phyloP scores from a whole-genome alignment of 2,329 filamentous ascomycete species.

The Diplodia intermedia region DNA sequence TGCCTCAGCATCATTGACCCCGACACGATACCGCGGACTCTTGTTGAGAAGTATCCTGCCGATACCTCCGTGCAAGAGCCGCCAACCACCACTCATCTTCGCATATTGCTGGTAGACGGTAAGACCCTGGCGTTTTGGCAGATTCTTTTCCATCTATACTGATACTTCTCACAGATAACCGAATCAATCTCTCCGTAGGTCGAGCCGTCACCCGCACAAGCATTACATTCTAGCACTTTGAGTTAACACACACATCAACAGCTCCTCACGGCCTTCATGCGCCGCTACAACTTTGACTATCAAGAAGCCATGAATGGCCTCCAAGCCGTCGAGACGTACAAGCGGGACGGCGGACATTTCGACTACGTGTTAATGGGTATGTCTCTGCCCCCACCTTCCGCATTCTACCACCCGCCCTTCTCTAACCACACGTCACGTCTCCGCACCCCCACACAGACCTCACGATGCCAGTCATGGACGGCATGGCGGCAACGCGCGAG shows the following conservation, averaged over 20 bases:
- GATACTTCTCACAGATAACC: slow-evolving; percentile 15
- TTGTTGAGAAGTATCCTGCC: background rate
- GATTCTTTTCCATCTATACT: background rate
- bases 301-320: slow-evolving; percentile 45
- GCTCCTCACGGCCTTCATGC: slow-evolving; percentile 45
- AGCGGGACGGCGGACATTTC: slow-evolving; percentile 35
- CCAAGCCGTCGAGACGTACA: slow-evolving; percentile 42
- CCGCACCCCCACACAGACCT: slow-evolving; percentile 37
- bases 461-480: slow-evolving; percentile 49
- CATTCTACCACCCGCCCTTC: background rate
- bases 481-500: slow-evolving; percentile 44
- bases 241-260: slow-evolving; percentile 27
- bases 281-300: slow-evolving; percentile 39
- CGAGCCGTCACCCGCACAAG: background rate
- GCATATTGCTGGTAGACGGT: slow-evolving; percentile 25
- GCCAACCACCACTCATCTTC: slow-evolving; percentile 1
- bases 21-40: slow-evolving; percentile 5
- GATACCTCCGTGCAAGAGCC: background rate
- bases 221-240: background rate
- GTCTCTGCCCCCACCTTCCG: background rate
- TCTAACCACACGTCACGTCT: background rate
- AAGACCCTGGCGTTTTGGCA: background rate
- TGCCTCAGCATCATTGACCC: background rate
- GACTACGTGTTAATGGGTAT: slow-evolving; percentile 45
- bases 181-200: slow-evolving; percentile 31